Conservation (phyloP, 768 basidiomycete species). For the Austroboletus eburneus region DNA sequence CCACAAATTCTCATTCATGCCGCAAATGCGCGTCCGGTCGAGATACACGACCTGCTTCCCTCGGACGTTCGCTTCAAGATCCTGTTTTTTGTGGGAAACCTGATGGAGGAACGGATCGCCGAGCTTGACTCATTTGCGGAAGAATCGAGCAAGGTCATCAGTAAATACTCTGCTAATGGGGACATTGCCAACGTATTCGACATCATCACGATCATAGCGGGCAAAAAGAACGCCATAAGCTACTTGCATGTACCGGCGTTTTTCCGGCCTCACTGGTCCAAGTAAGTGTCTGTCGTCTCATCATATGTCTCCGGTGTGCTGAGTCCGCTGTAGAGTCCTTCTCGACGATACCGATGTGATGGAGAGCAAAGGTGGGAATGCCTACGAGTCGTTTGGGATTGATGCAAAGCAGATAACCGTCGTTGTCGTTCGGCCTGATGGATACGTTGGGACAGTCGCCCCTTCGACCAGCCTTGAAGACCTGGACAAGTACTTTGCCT, state of each 20-base stretch:
- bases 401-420: slow-evolving; percentile 25
- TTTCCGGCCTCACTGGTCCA: slow-evolving; percentile 41
- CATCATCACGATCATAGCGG: slow-evolving; percentile 24
- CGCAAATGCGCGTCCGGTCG: slow-evolving; percentile 34
- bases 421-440: slow-evolving; percentile 39
- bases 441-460: slow-evolving; percentile 37
- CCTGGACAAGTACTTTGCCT: slow-evolving; percentile 47
- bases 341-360: slow-evolving; percentile 35
- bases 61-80: slow-evolving; percentile 38
- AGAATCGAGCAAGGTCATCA: slow-evolving; percentile 26
- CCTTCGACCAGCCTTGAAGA: slow-evolving; percentile 26
- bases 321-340: slow-evolving; percentile 26
- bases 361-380: slow-evolving; percentile 28
- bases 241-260: slow-evolving; percentile 32
- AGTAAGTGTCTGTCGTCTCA: slow-evolving; percentile 26
- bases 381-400: slow-evolving; percentile 35
- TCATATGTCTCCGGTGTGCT: background rate
- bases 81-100: slow-evolving; percentile 31
- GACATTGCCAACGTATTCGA: slow-evolving; percentile 30
- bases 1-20: slow-evolving; percentile 34
- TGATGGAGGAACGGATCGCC: slow-evolving; percentile 17
- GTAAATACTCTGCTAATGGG: slow-evolving; percentile 22
- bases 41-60: slow-evolving; percentile 40
- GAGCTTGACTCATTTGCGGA: slow-evolving; percentile 26
- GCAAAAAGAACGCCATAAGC: slow-evolving; percentile 31